Evolutionary conservation across 768 basidiomycete species (phyloP), one percentile per base, ranked within the genome.

Genomic region (Trametes elegans): DNA sequence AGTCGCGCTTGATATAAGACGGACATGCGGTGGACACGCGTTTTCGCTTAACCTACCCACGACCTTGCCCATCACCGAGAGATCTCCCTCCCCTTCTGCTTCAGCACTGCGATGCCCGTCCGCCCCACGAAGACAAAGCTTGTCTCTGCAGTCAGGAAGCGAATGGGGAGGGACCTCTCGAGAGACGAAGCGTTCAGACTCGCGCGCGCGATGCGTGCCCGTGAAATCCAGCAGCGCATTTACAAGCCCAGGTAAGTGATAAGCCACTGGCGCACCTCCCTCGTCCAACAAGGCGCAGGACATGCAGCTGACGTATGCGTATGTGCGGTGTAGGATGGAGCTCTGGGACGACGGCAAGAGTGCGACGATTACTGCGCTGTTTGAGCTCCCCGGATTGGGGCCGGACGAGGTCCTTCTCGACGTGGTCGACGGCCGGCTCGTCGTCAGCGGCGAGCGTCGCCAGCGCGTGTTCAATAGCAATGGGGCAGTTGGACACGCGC

Each of bases 301-400:
- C 24, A 7, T 31, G 28, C 14, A 18, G 13, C 34, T 41, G 8
- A 13, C 7, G 3, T 32, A n/a, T 23, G 34, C 4, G 23, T 24
- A 19, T 19, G 42, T 32, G 19, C 18, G 40, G 7, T 27, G 18
- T 48, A 77, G 75, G 42, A 68, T 75, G 51, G 75, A 76, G 46
- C 23, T 77, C 31, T 74, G 67, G 49, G 74, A 76, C 55, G 71
- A 74, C 43, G 67, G 71, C 1, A 58, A 65, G 1, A 68, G 64
- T 14, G 62, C 69, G 11, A 64, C 63, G 38, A 62, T 74, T 34
- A 46, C 58, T 5, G 58, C 58, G 19, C 31, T 51, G 29, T 55
- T 59, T 21, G 58, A 59, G 44, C 36, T 59, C 5, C 58, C 58
- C 24, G 75, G 75, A 7, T 55, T 77, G 36, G 64, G 66, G 19